Conservation (phyloP, 257 asterid genomes). For the Nicotiana noctiflora region DNA sequence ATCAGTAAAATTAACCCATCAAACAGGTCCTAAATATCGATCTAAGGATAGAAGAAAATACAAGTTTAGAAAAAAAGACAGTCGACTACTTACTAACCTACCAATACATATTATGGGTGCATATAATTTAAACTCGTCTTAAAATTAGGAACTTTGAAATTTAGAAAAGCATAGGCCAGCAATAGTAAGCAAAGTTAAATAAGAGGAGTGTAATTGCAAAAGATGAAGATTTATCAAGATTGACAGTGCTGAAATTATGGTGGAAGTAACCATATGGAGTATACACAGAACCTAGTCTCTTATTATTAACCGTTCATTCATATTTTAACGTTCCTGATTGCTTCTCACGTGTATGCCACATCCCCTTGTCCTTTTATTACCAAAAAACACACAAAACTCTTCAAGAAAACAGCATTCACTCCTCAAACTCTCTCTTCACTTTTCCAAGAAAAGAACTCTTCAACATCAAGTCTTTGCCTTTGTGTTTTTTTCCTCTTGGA, state of each 20-base stretch:
- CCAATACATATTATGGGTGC: too few relatives aligned
- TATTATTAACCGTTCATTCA: conserved; percentile 17
- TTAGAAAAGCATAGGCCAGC: background rate
- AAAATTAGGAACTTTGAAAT: too few relatives aligned
- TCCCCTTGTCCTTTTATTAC: conserved; percentile 27
- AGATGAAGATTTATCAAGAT: background rate
- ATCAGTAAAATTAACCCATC: too few relatives aligned
- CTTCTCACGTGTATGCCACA: conserved; percentile 57
- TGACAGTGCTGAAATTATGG: conserved; percentile 18
- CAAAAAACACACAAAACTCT: conserved; percentile 22
- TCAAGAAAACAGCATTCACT: conserved; percentile 32
- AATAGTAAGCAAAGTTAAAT: background rate
- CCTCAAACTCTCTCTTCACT: conserved; percentile 10
- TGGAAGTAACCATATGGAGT: conserved; percentile 17
- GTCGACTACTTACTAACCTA: too few relatives aligned
- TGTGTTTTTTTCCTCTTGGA: conserved; percentile 11
- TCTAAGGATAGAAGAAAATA: too few relatives aligned
- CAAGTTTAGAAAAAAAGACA: too few relatives aligned
- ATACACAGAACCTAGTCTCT: conserved; percentile 37
- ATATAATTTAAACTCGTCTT: too few relatives aligned
- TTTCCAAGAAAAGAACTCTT: conserved; percentile 15
- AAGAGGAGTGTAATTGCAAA: background rate
- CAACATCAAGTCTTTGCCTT: conserved; percentile 24
- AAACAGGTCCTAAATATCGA: too few relatives aligned
- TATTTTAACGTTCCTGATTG: conserved; percentile 9